Conservation (phyloP, 108 stramenopile species). For the Cyclotella choctawhatcheeana region DNA sequence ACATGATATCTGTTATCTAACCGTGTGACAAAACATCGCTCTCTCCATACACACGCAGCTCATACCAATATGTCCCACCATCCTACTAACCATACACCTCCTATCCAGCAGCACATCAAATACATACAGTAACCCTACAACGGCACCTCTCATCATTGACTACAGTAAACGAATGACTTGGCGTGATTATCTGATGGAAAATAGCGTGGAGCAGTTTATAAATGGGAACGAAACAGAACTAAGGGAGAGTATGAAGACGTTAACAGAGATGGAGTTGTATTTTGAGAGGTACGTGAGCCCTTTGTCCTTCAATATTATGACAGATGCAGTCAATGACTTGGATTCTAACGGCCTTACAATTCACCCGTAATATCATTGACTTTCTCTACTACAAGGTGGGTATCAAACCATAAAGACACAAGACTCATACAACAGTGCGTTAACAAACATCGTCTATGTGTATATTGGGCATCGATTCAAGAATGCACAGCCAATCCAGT, state of each 20-base stretch:
- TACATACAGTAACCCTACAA: background rate
- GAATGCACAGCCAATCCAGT: background rate
- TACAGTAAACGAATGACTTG: background rate
- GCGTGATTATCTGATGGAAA: background rate
- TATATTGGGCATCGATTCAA: background rate
- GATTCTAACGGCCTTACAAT: background rate
- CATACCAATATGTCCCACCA: background rate
- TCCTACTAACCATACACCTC: background rate
- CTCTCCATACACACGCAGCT: background rate
- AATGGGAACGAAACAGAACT: background rate
- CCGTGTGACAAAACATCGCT: background rate
- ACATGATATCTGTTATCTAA: background rate
- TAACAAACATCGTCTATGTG: background rate
- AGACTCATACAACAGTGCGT: background rate
- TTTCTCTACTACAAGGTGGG: background rate
- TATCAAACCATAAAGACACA: background rate
- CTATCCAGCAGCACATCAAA: background rate
- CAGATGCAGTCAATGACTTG: no score
- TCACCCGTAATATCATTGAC: background rate
- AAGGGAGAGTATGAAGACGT: background rate
- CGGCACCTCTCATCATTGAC: background rate
- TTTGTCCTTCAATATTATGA: background rate
- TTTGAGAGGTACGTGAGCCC: background rate
- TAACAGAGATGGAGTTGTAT: background rate
- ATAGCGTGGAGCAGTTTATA: background rate